phyloP scores from a whole-genome alignment of 2,329 filamentous ascomycete genomes.

The Aureobasidium lini region DNA sequence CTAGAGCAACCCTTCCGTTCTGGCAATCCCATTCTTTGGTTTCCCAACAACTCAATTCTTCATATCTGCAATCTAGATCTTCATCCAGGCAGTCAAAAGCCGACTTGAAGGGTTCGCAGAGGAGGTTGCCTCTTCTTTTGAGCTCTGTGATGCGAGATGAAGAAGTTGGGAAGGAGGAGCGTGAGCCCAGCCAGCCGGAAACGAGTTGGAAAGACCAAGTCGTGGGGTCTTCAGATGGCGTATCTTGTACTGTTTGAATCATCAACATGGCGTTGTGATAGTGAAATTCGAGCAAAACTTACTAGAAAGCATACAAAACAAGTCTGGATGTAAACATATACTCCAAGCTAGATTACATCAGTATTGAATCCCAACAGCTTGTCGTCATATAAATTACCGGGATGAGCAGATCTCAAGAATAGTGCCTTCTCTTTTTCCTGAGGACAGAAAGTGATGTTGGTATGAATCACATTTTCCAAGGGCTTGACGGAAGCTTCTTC shows the following conservation, averaged over 20 bases:
- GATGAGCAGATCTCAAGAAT: conserved; percentile 17
- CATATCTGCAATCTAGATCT: conserved; percentile 8
- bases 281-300: not conserved
- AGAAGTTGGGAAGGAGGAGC: not conserved
- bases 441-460: conserved; percentile 17
- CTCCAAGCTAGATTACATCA: not conserved
- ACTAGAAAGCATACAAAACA: conserved; percentile 12
- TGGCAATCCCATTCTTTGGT: conserved; percentile 21
- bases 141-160: conserved; percentile 2
- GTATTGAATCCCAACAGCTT: too few species aligned
- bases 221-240: conserved; percentile 15
- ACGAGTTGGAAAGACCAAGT: conserved; percentile 18
- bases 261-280: not conserved
- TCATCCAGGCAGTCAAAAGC: conserved; percentile 17
- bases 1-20: conserved; percentile 25
- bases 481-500: not conserved
- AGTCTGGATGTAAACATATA: conserved; percentile 11
- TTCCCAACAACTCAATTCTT: conserved; percentile 20
- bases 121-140: conserved; percentile 18
- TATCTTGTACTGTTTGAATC: conserved; percentile 14
- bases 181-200: conserved; percentile 16
- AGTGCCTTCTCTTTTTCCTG: conserved; percentile 15
- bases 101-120: conserved; percentile 30
- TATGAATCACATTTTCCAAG: conserved; percentile 11
- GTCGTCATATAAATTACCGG: conserved; percentile 1